Conservation (phyloP, 345 rosid genomes). For the Orychophragmus violaceus region DNA sequence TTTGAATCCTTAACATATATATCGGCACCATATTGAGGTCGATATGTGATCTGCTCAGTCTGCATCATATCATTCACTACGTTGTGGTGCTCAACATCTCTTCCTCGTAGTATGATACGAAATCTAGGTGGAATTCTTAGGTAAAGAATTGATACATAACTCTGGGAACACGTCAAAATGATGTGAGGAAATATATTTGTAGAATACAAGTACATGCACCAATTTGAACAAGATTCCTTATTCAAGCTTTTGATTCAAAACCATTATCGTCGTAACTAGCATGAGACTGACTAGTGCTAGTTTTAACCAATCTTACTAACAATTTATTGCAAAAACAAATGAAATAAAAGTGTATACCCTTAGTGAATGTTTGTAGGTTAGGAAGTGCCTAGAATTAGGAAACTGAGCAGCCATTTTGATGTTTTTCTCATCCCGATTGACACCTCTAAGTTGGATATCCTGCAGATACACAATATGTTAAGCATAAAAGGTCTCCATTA, state of each 20-base stretch:
- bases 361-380: conserved; percentile 82
- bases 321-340: neutral
- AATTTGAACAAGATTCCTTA: no score
- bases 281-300: neutral
- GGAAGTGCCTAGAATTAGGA: conserved; percentile 82
- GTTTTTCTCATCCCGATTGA: conserved; percentile 87
- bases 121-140: conserved; percentile 78
- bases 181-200: neutral
- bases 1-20: conserved; percentile 35
- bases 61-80: conserved; percentile 97
- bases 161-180: conserved; percentile 37
- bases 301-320: neutral
- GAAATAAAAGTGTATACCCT: conserved; percentile 45
- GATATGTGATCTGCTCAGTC: conserved; percentile 66
- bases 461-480: conserved; percentile 29
- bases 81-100: conserved; percentile 89
- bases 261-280: neutral
- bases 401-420: conserved; percentile 71
- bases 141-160: conserved; percentile 90
- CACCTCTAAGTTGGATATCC: conserved; percentile 98
- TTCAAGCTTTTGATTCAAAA: neutral
- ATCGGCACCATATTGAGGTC: conserved; percentile 61
- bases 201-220: neutral
- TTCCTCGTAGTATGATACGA: conserved; percentile 85
- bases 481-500: neutral